phyloP scores from a whole-genome alignment of 176 grass and related monocot species.

The sorghum (Sorghum bicolor) region DNA sequence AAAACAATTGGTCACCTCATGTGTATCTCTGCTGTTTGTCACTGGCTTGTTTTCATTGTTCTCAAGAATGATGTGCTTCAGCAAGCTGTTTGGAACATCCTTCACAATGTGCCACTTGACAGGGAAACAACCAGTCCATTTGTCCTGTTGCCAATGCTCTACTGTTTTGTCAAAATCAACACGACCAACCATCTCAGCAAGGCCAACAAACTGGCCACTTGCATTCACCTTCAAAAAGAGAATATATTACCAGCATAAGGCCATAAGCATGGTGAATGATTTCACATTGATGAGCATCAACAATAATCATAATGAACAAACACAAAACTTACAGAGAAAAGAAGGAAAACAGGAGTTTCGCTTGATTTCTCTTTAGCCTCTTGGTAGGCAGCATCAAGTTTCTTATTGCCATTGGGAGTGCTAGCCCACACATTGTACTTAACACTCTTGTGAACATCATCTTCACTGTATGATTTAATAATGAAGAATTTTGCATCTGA shows the following conservation, averaged over 20 bases:
- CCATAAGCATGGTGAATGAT: background rate
- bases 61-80: slow-evolving; percentile 84
- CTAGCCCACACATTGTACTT: slow-evolving; percentile 95
- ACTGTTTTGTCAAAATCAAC: slow-evolving; percentile 91
- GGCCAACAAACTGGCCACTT: slow-evolving; percentile 81
- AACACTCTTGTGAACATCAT: slow-evolving; percentile 91
- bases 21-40: slow-evolving; percentile 88
- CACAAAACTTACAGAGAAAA: slow-evolving; percentile 81
- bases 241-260: background rate
- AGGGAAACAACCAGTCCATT: slow-evolving; percentile 91
- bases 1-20: slow-evolving; percentile 59
- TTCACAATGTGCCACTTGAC: slow-evolving; percentile 98
- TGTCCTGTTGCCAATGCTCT: slow-evolving; percentile 92
- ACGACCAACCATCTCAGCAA: slow-evolving; percentile 72
- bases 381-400: slow-evolving; percentile 77
- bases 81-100: slow-evolving; percentile 79
- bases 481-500: slow-evolving; percentile 81
- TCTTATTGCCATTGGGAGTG: slow-evolving; percentile 89
- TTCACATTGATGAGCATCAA: background rate
- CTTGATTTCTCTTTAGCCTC: slow-evolving; percentile 61
- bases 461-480: slow-evolving; percentile 96
- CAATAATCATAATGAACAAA: background rate
- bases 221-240: slow-evolving; percentile 62
- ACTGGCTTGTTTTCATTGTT: slow-evolving; percentile 97
- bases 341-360: slow-evolving; percentile 65